Base-by-base conservation (phyloP, 345 rosid genomes). In the Iberis pinnata region DNA sequence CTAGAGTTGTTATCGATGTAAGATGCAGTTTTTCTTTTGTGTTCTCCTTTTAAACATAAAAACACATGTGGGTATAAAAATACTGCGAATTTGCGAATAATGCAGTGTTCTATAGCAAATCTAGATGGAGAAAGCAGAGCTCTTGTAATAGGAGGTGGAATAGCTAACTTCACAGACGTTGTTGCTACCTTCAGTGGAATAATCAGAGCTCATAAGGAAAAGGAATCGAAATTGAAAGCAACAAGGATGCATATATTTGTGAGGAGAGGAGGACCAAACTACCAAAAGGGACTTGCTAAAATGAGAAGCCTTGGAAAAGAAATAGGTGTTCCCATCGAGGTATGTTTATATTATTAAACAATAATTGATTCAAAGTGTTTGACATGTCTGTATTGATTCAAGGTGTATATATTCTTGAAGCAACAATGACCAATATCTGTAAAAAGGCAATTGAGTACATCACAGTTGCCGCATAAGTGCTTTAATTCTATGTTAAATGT, bases 131-230 rank as follows among this genome's bases (percentile, higher is more conserved):
- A 57, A 16, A 86, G 56, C 77, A 74, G 98, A 60, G 96, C 96
- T 58, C 98, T 90, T 48, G 90, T 90, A 29, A 73, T 90, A 29
- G 98, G 98, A 58, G 95, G 96, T 54, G 98, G 96, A 65, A 88
- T 88, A n/a, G 96, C 98, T 11, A 92, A 92, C 81, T 88, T 92
- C 69, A 92, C 96, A 2, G 96, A 90, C 50, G 96, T 88, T 46
- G 96, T 93, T 54, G 88, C 98, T 56, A 88, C 98, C 48, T 92
- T 88, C 67, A 92, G 77, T 42, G 96, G 96, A 68, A 88, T 90
- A 37, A 90, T 90, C 66, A 81, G 84, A 10, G 89, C 98, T 53
- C 68, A 82, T 65, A 87, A 77, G 74, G 98, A 90, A 70, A 92
- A 92, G 93, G 72, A 67, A 42, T 43, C 67, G 53, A 67, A 67